Conservation (phyloP, 495 filamentous ascomycete genomes). For the Usnea hakonensis region DNA sequence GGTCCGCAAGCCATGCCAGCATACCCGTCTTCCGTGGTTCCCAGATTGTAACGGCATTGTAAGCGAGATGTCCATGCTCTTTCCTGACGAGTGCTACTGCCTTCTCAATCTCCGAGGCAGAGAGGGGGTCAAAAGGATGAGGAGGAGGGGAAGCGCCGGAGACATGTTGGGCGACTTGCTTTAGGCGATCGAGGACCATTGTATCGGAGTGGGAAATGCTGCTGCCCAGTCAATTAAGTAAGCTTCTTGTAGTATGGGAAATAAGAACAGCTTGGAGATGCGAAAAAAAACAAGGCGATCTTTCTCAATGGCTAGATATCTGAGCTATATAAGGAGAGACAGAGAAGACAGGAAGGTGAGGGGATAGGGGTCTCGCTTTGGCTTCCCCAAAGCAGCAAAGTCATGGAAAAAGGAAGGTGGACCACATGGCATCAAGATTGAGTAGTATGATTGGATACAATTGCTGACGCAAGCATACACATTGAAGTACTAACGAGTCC, state of each 20-base stretch:
- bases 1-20: conserved; percentile 68
- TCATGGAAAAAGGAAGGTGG: neutral
- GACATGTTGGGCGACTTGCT: conserved; percentile 60
- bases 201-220: conserved; percentile 8
- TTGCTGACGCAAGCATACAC: no score
- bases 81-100: conserved; percentile 62
- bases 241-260: neutral
- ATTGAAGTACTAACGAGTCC: no score
- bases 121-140: conserved; percentile 83
- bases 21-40: conserved; percentile 87
- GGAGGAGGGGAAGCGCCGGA: conserved; percentile 46
- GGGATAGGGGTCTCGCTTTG: conserved; percentile 2
- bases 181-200: conserved; percentile 63
- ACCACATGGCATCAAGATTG: no score
- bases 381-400: conserved; percentile 11
- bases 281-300: neutral
- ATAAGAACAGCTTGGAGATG: neutral
- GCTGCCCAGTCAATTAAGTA: conserved; percentile 4
- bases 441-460: no score
- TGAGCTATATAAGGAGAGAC: neutral
- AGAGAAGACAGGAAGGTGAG: neutral
- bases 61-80: conserved; percentile 63
- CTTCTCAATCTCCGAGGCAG: conserved; percentile 66
- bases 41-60: conserved; percentile 83
- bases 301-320: conserved; percentile 1